phyloP scores from a whole-genome alignment of 257 asterid genomes.

The Cinchona pubescens region DNA sequence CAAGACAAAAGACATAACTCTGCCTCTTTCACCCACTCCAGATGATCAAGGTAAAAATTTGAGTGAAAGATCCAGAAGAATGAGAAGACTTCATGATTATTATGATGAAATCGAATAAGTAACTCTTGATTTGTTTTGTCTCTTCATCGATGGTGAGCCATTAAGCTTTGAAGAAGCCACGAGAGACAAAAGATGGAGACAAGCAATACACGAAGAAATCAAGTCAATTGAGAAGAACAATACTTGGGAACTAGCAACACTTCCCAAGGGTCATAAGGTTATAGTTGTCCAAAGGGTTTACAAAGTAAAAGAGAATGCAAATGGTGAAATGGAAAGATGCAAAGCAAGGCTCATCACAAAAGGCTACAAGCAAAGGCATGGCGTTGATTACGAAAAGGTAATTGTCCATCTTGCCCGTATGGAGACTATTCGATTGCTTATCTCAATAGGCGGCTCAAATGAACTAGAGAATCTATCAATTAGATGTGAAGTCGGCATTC shows the following conservation, averaged over 20 bases:
- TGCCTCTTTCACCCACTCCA: neutral
- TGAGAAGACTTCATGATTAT: neutral
- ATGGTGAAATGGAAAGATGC: neutral
- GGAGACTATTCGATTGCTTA: neutral
- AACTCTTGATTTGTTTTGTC: too few relatives aligned
- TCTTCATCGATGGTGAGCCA: neutral
- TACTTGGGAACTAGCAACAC: neutral
- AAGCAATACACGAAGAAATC: neutral
- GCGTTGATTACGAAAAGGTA: neutral
- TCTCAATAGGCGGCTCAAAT: neutral
- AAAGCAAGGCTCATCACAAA: neutral
- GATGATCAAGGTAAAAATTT: neutral
- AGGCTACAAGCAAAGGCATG: neutral
- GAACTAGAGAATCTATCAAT: neutral
- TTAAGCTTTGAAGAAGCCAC: neutral
- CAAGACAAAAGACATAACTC: too few relatives aligned
- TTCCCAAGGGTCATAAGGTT: neutral
- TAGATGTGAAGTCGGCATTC: neutral
- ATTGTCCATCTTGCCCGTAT: neutral
- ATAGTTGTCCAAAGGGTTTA: neutral
- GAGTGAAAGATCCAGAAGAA: neutral
- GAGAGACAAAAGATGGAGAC: neutral
- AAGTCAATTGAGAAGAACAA: neutral
- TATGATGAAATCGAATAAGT: too few relatives aligned
- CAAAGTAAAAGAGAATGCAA: neutral